Evolutionary conservation across 345 rosid genomes (phyloP), one percentile per base, ranked within the genome.

Genomic region (Eucalyptus tenuipes): DNA sequence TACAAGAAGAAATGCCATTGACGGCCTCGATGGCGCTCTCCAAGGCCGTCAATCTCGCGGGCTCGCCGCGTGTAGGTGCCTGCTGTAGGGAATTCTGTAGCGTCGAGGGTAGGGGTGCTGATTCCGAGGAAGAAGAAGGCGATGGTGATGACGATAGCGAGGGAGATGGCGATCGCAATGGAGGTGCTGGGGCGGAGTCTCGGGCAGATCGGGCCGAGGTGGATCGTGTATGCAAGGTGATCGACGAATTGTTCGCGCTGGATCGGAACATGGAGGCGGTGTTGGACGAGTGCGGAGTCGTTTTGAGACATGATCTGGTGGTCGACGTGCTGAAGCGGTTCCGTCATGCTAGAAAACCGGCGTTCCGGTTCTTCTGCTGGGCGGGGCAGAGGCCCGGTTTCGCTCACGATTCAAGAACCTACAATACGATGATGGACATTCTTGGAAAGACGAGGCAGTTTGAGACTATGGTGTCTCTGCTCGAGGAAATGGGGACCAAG

Each of bases 241-340:
- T 98, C 53, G 96, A 96, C 44, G 98, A 96, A 92, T 93, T 98
- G 92, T 95, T 97, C 64, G 93, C 93, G 3, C 90, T 95, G 87
- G 99, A 98, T 91, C 92, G 96, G 48, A 98, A 98, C 91, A 94
- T 97, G 99, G 99, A 98, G 92, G 95, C 98, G 4, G 98, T 97
- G 89, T 94, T 98, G 53, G 97, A 96, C 89, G 97, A 94, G 91
- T 94, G 94, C 91, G 91, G 94, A 8, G 86, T 97, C 14, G 85
- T 88, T 82, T 88, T 96, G 66, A 92, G 97, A 2, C 95, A 93
- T 42, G 94, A 94, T 92, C 89, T 98, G 47, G 94, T 95, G 20
- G 61, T 97, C 17, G 93, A 92, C 10, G 97, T 96, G 55, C 88
- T 98, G 91, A 89, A 94, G 37, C 91, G 97, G 55, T 96, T 95